Percentiles rank a stretch among this genome's conserved stretches.
Conservation (phyloP, 169 alveolate species). For the Babesia sp. region DNA sequence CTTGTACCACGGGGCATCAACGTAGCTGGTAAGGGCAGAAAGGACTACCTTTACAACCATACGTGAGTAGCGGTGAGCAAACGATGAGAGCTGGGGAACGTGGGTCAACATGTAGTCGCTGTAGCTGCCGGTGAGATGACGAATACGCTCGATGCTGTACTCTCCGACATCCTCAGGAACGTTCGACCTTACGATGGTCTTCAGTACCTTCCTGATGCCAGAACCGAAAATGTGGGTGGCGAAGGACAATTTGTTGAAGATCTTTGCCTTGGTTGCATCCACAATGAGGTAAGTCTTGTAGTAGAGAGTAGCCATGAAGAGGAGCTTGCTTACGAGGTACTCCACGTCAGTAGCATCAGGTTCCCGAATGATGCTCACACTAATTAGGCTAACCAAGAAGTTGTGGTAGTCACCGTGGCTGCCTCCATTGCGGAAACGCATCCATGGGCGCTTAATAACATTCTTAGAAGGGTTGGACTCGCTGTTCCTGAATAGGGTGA, state of each 20-base stretch:
- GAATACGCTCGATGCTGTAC: not conserved
- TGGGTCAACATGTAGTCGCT: conserved; percentile 23
- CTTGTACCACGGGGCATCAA: conserved; percentile 25
- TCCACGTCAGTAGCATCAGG: conserved; percentile 13
- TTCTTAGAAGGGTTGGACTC: conserved; percentile 20
- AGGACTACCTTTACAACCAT: conserved; percentile 14
- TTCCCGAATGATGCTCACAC: not conserved
- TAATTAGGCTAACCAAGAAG: conserved; percentile 12
- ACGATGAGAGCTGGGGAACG: not conserved
- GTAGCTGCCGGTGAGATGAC: conserved; percentile 1
- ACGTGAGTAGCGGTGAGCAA: conserved; percentile 3
- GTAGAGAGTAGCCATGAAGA: conserved; percentile 47
- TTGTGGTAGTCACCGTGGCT: conserved; percentile 13
- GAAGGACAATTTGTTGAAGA: conserved; percentile 4
- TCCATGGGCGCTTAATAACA: not conserved
- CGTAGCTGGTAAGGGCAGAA: not conserved
- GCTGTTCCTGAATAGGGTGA: conserved; percentile 31
- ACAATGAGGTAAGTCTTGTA: conserved; percentile 15
- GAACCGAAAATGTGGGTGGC: not conserved
- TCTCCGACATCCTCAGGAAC: conserved; percentile 5
- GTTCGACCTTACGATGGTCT: not conserved
- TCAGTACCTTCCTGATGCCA: not conserved
- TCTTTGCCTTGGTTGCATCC: not conserved
- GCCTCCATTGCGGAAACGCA: conserved; percentile 11
- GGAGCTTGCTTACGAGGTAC: conserved; percentile 21